A percentile compares a stretch with the other conserved stretches of the same genome.
phyloP scores from a whole-genome alignment of 1,284 basidiomycete species.

The Ustilago trichophora region DNA sequence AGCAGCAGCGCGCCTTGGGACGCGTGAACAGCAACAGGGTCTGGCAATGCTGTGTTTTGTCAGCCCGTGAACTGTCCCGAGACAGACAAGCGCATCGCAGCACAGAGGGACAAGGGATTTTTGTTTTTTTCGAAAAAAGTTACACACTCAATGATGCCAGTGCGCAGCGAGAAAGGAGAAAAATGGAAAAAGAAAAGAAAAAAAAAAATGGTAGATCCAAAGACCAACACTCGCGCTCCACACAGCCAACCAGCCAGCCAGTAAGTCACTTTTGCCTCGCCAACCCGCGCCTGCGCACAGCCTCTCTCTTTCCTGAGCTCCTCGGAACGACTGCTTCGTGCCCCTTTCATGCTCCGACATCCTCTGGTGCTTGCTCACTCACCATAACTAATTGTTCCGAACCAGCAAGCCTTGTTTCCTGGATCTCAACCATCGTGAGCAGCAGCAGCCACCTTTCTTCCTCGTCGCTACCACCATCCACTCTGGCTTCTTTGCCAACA shows the following conservation, averaged over 20 bases:
- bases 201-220: slow-evolving; percentile 5
- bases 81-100: background rate
- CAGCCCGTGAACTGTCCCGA: background rate
- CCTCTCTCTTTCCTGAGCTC: background rate
- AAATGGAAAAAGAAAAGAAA: background rate
- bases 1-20: no score
- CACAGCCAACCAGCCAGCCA: no score
- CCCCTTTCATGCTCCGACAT: slow-evolving; percentile 1
- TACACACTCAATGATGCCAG: slow-evolving; percentile 1
- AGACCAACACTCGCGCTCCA: slow-evolving; percentile 16
- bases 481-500: no score
- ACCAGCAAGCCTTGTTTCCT: no score
- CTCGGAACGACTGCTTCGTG: no score
- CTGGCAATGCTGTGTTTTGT: slow-evolving; percentile 8
- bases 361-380: no score
- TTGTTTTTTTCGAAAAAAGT: background rate
- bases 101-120: background rate
- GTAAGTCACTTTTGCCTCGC: no score
- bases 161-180: slow-evolving; percentile 6
- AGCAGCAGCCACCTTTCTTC: no score
- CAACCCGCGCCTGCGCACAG: slow-evolving; percentile 12
- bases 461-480: no score
- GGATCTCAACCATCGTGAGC: no score
- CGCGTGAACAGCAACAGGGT: slow-evolving; percentile 5
- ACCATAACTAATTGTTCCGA: no score